Evolutionary conservation across 148 eudicot species (phyloP).

Genomic region (Rhododendron mucronatum): DNA sequence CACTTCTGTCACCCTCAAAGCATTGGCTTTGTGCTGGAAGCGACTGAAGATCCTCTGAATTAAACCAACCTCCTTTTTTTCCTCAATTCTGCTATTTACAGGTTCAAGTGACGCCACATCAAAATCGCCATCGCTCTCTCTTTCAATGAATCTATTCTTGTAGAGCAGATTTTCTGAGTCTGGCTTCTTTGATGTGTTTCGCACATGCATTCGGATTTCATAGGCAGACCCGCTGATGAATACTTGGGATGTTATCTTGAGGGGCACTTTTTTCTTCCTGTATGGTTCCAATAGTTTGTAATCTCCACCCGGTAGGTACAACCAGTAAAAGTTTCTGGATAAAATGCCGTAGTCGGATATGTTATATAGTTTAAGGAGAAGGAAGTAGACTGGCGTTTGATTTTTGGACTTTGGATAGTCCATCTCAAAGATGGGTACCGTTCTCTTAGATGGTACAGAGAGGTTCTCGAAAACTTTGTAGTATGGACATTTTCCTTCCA

Average conservation of each 20-base stretch:
- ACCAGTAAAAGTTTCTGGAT: slow-evolving; percentile 94
- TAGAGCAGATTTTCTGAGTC: slow-evolving; percentile 29
- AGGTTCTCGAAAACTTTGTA: slow-evolving; percentile 58
- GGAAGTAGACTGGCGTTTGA: slow-evolving; percentile 78
- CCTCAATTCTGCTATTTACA: slow-evolving; percentile 8
- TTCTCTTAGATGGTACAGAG: slow-evolving; percentile 66
- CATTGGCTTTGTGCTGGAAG: slow-evolving; percentile 26
- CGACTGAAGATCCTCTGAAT: slow-evolving; percentile 38
- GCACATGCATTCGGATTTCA: slow-evolving; percentile 52
- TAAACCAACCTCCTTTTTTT: slow-evolving; percentile 31
- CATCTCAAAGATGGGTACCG: slow-evolving; percentile 62
- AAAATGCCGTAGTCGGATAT: slow-evolving; percentile 62
- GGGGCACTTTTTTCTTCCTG: slow-evolving; percentile 61
- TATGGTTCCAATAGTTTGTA: slow-evolving; percentile 76
- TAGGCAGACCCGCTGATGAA: slow-evolving; percentile 50
- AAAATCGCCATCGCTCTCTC: slow-evolving; percentile 16
- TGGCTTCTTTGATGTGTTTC: slow-evolving; percentile 71
- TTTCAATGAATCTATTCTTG: slow-evolving; percentile 37
- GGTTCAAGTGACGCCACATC: slow-evolving; percentile 20
- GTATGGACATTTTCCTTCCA: slow-evolving; percentile 73
- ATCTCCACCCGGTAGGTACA: slow-evolving; percentile 72
- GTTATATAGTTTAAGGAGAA: slow-evolving; percentile 79
- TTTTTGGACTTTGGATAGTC: slow-evolving; percentile 74
- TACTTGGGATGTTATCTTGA: slow-evolving; percentile 60
- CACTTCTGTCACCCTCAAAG: slow-evolving; percentile 35